A percentile compares a stretch with the other conserved stretches of the same genome.
These are phyloP conservation scores for Chrysopogon serrulatus DNA, from an alignment of 176 grass and related monocot genomes.

Conservation along the genomic window DNA sequence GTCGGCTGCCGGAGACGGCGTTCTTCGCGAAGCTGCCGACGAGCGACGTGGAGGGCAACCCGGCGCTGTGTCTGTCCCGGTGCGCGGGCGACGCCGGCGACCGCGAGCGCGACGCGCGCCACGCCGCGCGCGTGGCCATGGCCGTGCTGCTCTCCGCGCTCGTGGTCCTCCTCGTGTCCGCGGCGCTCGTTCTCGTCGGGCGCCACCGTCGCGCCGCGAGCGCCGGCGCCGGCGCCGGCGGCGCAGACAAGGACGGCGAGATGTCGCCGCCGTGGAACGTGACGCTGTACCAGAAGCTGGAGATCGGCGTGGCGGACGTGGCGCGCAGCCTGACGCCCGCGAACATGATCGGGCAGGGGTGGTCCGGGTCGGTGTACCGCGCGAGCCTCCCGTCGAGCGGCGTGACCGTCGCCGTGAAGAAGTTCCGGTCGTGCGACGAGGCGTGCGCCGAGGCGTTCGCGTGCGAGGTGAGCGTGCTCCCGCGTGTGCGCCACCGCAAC, in stretches of 20 bases:
- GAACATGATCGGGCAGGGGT: constrained; percentile 64
- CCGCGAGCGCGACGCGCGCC: constrained; percentile 27
- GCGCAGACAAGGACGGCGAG: constrained; percentile 40
- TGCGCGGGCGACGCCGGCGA: constrained; percentile 38
- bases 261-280: constrained; percentile 88
- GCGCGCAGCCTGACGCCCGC: constrained; percentile 48
- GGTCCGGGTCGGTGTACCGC: constrained; percentile 79
- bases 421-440: constrained; percentile 62
- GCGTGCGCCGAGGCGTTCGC: constrained; percentile 55
- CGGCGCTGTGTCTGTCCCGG: constrained; percentile 59
- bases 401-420: constrained; percentile 68
- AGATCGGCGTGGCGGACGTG: constrained; percentile 68
- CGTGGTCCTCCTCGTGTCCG: constrained; percentile 33
- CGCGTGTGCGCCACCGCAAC: constrained; percentile 82
- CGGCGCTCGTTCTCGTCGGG: constrained; percentile 26
- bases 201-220: constrained; percentile 20
- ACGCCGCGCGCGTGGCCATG: constrained; percentile 39
- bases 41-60: constrained; percentile 79
- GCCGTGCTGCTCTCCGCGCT: constrained; percentile 66
- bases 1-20: constrained; percentile 45
- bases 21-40: constrained; percentile 83
- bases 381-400: constrained; percentile 40
- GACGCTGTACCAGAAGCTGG: constrained; percentile 87
- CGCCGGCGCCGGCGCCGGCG: background rate
- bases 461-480: constrained; percentile 67